phyloP scores from a whole-genome alignment of 805 yeast species.

The Yarrowia deformans region DNA sequence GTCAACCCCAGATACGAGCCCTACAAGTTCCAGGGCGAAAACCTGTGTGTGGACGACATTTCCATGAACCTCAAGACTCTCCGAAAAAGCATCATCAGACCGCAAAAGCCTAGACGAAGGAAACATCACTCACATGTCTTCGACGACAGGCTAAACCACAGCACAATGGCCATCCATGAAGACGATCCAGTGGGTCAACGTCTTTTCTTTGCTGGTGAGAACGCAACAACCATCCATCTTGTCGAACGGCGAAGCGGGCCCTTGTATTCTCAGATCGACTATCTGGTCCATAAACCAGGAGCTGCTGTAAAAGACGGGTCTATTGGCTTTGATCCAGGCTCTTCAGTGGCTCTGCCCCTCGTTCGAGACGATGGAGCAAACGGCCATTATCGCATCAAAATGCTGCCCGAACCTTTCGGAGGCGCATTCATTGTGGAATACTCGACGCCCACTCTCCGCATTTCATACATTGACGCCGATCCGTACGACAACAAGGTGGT shows the following conservation, averaged over 20 bases:
- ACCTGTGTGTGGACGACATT: neutral
- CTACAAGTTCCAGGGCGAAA: neutral
- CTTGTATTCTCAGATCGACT: constrained; percentile 14
- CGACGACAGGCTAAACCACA: neutral
- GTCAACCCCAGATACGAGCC: neutral
- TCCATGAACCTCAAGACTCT: constrained; percentile 6
- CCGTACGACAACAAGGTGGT: constrained; percentile 19
- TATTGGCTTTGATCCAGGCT: neutral
- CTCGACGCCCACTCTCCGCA: constrained; percentile 4
- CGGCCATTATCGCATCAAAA: constrained; percentile 4
- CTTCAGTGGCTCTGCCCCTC: constrained; percentile 6
- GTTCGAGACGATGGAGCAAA: constrained; percentile 3
- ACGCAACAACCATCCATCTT: neutral
- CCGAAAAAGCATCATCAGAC: neutral
- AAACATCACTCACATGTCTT: neutral
- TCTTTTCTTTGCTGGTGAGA: neutral
- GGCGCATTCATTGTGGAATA: constrained; percentile 12
- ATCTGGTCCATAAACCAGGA: neutral
- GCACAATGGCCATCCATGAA: neutral
- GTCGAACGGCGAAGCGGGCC: neutral
- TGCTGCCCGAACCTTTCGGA: constrained; percentile 8
- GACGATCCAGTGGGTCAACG: constrained; percentile 5
- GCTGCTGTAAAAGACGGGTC: neutral
- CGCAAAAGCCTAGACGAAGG: neutral
- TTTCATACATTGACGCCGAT: constrained; percentile 5